Conservation (phyloP, 78 protist genomes). For the Monocercomonoides exilis region DNA sequence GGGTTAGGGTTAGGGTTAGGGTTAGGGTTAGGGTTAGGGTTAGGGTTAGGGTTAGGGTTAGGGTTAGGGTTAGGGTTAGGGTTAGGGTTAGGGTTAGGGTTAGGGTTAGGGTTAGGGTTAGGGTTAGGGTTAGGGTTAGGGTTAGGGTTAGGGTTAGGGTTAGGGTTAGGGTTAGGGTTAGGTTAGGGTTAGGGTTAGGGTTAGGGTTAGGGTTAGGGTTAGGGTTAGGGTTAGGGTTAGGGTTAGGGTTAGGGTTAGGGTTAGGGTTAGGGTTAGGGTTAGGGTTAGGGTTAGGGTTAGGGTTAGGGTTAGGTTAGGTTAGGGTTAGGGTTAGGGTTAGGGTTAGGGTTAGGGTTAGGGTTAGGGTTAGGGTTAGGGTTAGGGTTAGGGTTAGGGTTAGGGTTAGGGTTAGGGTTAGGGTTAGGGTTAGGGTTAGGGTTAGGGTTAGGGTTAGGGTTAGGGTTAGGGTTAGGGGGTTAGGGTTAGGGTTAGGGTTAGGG, state of each 20-base stretch:
- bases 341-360: too few species aligned
- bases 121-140: not conserved
- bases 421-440: constrained; percentile 7
- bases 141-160: constrained; percentile 8
- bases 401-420: constrained; percentile 9
- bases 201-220: not conserved
- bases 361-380: constrained; percentile 7
- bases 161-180: not conserved
- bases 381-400: constrained; percentile 8
- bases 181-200: not conserved
- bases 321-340: too few species aligned
- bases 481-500: too few species aligned
- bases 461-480: too few species aligned
- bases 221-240: not conserved
- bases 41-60: not conserved
- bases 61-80: not conserved
- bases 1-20: not conserved
- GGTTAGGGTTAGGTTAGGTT: too few species aligned
- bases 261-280: constrained; percentile 7
- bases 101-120: constrained; percentile 7
- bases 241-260: not conserved
- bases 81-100: not conserved
- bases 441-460: constrained; percentile 7
- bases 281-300: constrained; percentile 8
- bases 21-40: not conserved